Base-by-base conservation (phyloP, 2,329 filamentous ascomycete species). In the Incumbomyces lentus region DNA sequence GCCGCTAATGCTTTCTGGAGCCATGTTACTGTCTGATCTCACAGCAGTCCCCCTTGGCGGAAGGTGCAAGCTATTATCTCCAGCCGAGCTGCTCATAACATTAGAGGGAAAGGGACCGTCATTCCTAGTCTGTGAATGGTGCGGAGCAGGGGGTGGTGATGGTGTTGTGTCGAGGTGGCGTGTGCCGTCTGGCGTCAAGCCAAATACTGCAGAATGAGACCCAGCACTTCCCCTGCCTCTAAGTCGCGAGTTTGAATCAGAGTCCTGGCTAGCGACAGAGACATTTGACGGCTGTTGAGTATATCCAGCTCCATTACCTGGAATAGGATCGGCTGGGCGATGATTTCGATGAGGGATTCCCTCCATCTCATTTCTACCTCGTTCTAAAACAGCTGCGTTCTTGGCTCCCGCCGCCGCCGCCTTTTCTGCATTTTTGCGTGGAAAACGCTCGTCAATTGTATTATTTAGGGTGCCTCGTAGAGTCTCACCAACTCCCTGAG, bases 401-500 rank as follows among this genome's bases (percentile, higher is more conserved):
- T 47, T 41, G 16, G 51, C 50, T 29, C 53, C 48, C 17, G 40
- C 36, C 3, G 36, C 43, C 11, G 54, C 52, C 6, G 54, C 52
- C 29, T 56, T 56, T 14, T 55, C 47, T 4, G 50, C 34, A 33
- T 55, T 52, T 32, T 53, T 52, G 14, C 43, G 40, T 12, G 52
- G 52, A 37, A 52, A 55, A 12, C 47, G 47, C 2, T 46, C 41
- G 45, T 57, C 54, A 22, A 55, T 49, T 7, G 49, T 46, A n/a
- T 40, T 49, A 33, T 49, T 55, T 11, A 55, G 40, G 3, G 53
- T 55, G 19, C 55, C 55, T 12, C 55, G 49, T 13, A 55, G 46
- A n/a, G 55, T 57, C 36, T 57, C 55, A 6, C 53, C 55, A 2
- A 55, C 52, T 6, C 54, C 54, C 54, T 56, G 32, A 30, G n/a